A percentile compares a stretch with the other conserved stretches of the same genome.
Conservation (phyloP, 495 filamentous ascomycete species). For the Chaetomidium leptoderma region DNA sequence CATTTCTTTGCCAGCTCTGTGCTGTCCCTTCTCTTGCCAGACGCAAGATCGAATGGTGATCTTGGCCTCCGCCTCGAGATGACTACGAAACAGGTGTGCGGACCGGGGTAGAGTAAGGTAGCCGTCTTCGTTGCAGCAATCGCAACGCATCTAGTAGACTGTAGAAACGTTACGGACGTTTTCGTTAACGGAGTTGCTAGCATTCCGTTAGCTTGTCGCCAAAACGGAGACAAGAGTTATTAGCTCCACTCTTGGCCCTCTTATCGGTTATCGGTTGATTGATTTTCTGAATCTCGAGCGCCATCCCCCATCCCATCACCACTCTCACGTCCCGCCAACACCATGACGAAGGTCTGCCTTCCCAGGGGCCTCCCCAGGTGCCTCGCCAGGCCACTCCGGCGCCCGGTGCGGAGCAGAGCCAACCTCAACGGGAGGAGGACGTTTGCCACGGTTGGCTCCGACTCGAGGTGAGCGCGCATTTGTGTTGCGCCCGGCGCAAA, state of each 20-base stretch:
- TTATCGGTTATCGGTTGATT: slow-evolving; percentile 1
- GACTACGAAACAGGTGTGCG: too few relatives aligned
- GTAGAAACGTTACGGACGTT: too few relatives aligned
- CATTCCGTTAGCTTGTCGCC: too few relatives aligned
- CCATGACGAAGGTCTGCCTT: slow-evolving; percentile 38
- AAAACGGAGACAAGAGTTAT: too few relatives aligned
- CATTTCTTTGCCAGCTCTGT: too few relatives aligned
- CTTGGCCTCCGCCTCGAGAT: too few relatives aligned
- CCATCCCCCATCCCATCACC: background rate
- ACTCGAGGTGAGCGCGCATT: slow-evolving; percentile 30
- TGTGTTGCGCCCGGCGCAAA: background rate
- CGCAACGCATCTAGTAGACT: too few relatives aligned
- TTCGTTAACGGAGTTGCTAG: too few relatives aligned
- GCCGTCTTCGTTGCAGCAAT: too few relatives aligned
- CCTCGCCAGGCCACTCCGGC: slow-evolving; percentile 27
- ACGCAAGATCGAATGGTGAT: too few relatives aligned
- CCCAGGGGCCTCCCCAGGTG: slow-evolving; percentile 32
- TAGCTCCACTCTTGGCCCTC: background rate
- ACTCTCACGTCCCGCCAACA: background rate
- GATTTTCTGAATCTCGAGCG: slow-evolving; percentile 1
- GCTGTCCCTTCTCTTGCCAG: too few relatives aligned
- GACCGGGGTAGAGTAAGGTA: too few relatives aligned
- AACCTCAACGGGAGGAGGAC: slow-evolving; percentile 15
- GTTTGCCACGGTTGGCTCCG: slow-evolving; percentile 40
- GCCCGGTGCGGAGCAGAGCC: slow-evolving; percentile 14